phyloP scores from a whole-genome alignment of 2,329 filamentous ascomycete species.

The Setomelanomma holmii region DNA sequence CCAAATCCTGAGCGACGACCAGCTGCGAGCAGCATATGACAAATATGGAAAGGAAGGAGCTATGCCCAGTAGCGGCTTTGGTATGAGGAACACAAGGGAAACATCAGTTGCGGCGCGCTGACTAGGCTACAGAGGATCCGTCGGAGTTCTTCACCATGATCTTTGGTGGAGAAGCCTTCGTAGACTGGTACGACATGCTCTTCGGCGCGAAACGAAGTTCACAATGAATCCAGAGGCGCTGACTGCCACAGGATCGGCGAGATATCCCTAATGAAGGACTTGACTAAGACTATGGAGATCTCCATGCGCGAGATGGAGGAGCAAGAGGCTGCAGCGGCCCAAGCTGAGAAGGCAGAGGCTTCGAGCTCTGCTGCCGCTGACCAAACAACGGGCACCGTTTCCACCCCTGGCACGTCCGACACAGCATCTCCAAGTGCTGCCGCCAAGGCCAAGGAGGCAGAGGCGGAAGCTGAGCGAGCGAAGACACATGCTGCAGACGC shows the following conservation, averaged over 20 bases:
- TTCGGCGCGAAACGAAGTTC: neutral
- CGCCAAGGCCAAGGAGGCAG: constrained; percentile 53
- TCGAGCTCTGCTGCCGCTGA: constrained; percentile 30
- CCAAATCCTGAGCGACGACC: constrained; percentile 84
- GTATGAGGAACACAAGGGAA: constrained; percentile 49
- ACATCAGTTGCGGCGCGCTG: constrained; percentile 22
- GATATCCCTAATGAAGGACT: constrained; percentile 97
- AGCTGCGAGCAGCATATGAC: constrained; percentile 91
- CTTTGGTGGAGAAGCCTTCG: constrained; percentile 94
- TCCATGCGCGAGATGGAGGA: constrained; percentile 83
- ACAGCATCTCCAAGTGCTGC: constrained; percentile 36
- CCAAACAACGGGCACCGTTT: constrained; percentile 16
- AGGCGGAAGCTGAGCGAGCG: constrained; percentile 50
- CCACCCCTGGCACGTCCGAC: constrained; percentile 14
- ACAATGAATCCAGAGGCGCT: constrained; percentile 3
- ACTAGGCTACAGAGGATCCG: constrained; percentile 72
- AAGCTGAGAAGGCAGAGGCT: constrained; percentile 38
- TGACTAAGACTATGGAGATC: constrained; percentile 98
- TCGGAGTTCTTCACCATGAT: constrained; percentile 98
- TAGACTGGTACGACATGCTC: constrained; percentile 69
- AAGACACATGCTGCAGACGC: constrained; percentile 41
- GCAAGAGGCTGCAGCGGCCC: constrained; percentile 64
- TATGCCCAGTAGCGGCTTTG: constrained; percentile 88
- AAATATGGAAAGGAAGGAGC: constrained; percentile 96
- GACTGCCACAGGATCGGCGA: constrained; percentile 75